These are phyloP conservation scores for Pichia phayaonensis DNA, from an alignment of 805 yeast species.

Conservation along the genomic window DNA sequence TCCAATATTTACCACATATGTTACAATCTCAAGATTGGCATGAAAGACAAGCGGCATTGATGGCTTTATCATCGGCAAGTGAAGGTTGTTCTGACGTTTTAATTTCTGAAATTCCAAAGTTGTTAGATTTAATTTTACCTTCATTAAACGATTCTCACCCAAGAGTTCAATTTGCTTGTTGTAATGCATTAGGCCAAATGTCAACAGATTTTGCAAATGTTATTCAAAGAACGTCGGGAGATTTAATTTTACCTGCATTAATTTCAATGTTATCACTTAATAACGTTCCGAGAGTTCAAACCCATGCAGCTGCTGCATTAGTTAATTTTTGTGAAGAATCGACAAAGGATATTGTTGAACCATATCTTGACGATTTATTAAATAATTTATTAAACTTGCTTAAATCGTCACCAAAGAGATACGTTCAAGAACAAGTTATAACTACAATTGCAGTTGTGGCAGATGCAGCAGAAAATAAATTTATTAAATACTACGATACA, in stretches of 20 bases:
- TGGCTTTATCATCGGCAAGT: constrained; percentile 95
- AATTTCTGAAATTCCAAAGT: constrained; percentile 70
- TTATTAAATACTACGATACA: constrained; percentile 87
- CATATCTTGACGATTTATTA: constrained; percentile 80
- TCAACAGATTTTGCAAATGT: constrained; percentile 92
- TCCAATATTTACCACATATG: constrained; percentile 83
- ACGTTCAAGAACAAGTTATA: constrained; percentile 94
- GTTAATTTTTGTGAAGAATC: constrained; percentile 95
- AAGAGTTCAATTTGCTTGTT: constrained; percentile 94
- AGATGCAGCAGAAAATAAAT: constrained; percentile 86
- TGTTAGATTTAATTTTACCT: constrained; percentile 80
- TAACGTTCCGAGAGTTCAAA: constrained; percentile 87
- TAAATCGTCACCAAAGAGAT: constrained; percentile 73
- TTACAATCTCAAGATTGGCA: constrained; percentile 74
- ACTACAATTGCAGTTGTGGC: constrained; percentile 97
- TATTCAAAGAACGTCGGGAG: constrained; percentile 76
- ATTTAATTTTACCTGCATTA: constrained; percentile 76
- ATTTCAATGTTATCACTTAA: constrained; percentile 68
- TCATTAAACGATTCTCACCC: constrained; percentile 80
- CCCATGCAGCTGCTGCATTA: constrained; percentile 97
- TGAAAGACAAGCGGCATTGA: constrained; percentile 91
- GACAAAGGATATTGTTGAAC: constrained; percentile 76
- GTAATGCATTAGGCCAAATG: constrained; percentile 95
- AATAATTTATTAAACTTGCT: constrained; percentile 66
- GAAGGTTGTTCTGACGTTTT: constrained; percentile 93